A percentile compares a stretch with the other conserved stretches of the same genome.
phyloP scores from a whole-genome alignment of 208 protist genomes.

The Zelonia costaricensis region DNA sequence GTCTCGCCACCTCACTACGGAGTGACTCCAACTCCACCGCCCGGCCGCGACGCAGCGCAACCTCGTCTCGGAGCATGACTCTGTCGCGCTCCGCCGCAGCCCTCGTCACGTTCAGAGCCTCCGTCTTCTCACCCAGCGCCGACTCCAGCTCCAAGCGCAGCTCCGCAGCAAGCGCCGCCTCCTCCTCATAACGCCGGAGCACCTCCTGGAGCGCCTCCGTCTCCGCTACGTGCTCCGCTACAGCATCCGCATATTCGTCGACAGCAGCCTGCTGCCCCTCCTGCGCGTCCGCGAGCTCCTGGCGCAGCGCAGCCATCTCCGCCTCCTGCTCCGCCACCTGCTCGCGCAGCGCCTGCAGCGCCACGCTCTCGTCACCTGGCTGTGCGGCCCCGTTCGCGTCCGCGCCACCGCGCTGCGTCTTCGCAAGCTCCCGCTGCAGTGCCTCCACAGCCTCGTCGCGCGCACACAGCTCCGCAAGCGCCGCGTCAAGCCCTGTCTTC shows the following conservation, averaged over 20 bases:
- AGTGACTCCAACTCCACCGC: background rate
- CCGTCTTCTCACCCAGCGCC: constrained; percentile 5
- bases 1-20: background rate
- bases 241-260: background rate
- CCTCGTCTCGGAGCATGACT: background rate
- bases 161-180: background rate
- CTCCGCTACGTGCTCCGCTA: constrained; percentile 1
- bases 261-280: background rate
- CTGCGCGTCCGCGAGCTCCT: background rate
- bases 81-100: background rate
- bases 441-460: too few species aligned
- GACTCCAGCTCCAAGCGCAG: background rate
- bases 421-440: too few species aligned
- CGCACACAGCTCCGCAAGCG: too few species aligned
- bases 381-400: background rate
- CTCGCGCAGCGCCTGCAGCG: background rate
- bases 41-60: background rate
- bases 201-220: background rate
- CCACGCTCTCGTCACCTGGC: too few species aligned
- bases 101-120: background rate
- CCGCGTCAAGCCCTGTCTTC: too few species aligned
- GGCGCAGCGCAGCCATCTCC: constrained; percentile 5
- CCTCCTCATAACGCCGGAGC: background rate
- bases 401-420: background rate
- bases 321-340: constrained; percentile 7